phyloP scores from a whole-genome alignment of 169 alveolate species.

The Plasmodium coatneyi region DNA sequence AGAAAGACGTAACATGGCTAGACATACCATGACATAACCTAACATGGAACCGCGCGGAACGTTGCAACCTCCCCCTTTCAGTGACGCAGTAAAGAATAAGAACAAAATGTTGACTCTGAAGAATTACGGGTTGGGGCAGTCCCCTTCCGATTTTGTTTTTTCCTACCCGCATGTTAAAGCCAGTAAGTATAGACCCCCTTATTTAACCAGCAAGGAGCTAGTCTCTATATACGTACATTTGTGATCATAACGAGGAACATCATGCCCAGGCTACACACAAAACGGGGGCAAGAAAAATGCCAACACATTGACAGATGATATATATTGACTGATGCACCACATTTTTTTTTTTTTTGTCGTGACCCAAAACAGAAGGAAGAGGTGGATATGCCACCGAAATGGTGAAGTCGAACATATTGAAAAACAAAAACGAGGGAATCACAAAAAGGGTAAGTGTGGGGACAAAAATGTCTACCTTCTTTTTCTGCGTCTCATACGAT shows the following conservation, averaged over 20 bases:
- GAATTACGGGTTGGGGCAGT: conserved; percentile 54
- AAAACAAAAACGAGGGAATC: conserved; percentile 34
- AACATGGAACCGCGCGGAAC: neutral
- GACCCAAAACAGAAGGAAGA: conserved; percentile 36
- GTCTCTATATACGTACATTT: neutral
- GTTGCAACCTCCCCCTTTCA: neutral
- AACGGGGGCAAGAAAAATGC: neutral
- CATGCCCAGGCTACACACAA: neutral
- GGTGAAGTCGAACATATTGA: conserved; percentile 7
- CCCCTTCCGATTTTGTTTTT: conserved; percentile 34
- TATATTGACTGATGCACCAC: neutral
- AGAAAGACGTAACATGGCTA: neutral
- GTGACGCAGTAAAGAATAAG: conserved; percentile 60
- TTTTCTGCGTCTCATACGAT: neutral
- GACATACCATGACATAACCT: neutral
- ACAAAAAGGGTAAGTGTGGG: conserved; percentile 30
- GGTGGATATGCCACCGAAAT: conserved; percentile 73
- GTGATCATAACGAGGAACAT: neutral
- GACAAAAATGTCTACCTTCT: neutral
- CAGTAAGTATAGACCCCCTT: conserved; percentile 12
- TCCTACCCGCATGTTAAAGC: conserved; percentile 66
- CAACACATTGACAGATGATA: neutral
- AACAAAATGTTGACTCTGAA: conserved; percentile 50
- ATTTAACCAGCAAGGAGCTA: neutral
- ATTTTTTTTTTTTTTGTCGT: neutral